Conservation (phyloP, 805 yeast genomes). For the Spathaspora passalidarum region DNA sequence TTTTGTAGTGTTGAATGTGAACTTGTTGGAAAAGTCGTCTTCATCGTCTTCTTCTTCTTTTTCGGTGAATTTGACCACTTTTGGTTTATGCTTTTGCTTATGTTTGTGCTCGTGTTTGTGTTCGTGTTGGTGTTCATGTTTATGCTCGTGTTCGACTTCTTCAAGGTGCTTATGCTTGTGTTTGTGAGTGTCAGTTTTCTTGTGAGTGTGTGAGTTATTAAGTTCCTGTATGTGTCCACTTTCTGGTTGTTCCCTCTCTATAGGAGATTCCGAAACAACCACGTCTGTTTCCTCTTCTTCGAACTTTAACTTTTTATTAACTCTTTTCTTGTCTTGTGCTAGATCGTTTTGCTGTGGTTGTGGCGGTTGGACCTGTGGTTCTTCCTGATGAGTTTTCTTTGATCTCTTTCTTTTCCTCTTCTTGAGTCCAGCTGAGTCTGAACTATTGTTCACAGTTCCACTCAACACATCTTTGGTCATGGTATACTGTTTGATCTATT, state of each 20-base stretch:
- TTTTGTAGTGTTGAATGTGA: neutral
- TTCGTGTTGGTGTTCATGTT: constrained; percentile 6
- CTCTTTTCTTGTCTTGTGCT: constrained; percentile 7
- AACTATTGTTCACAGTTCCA: too few species aligned
- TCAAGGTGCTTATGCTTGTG: constrained; percentile 1
- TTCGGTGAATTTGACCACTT: constrained; percentile 12
- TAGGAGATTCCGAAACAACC: neutral
- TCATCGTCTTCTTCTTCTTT: constrained; percentile 28
- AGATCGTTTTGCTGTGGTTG: neutral
- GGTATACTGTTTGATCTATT: too few species aligned
- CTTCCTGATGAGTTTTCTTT: constrained; percentile 6
- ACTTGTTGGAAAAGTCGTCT: constrained; percentile 14
- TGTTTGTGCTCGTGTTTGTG: constrained; percentile 3
- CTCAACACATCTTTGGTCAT: too few species aligned
- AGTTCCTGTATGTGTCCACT: neutral
- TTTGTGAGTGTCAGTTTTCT: neutral
- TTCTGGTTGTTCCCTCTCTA: neutral
- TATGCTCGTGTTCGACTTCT: neutral
- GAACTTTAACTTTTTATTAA: constrained; percentile 25
- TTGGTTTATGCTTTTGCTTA: constrained; percentile 5
- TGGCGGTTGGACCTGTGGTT: neutral
- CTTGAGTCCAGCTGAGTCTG: constrained; percentile 13
- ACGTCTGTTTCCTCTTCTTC: constrained; percentile 5
- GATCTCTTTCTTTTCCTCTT: constrained; percentile 32
- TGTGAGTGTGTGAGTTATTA: constrained; percentile 1